Percentiles rank a stretch among this genome's conserved stretches.
phyloP scores from a whole-genome alignment of 1,284 basidiomycete species.

The Ustilago hordei region DNA sequence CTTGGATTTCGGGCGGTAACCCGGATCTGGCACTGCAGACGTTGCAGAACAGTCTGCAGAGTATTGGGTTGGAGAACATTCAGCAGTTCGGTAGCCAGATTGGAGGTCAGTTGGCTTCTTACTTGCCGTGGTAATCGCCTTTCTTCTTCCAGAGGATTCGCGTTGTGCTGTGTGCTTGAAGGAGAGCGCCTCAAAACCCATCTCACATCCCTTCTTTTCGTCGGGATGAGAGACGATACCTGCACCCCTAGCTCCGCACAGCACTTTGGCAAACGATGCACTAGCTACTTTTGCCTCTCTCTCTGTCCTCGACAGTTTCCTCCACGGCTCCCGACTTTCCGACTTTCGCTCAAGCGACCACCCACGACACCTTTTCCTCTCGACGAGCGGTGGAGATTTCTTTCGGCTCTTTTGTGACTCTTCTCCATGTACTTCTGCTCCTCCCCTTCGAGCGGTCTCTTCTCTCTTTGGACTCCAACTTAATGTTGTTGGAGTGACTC shows the following conservation, averaged over 20 bases:
- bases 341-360: slow-evolving; percentile 33
- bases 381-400: neutral
- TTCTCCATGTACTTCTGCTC: slow-evolving; percentile 9
- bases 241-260: slow-evolving; percentile 3
- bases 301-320: neutral
- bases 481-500: too few relatives aligned
- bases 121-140: slow-evolving; percentile 34
- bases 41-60: slow-evolving; percentile 59
- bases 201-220: slow-evolving; percentile 18
- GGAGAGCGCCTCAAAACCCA: slow-evolving; percentile 21
- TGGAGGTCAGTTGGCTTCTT: slow-evolving; percentile 40
- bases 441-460: neutral
- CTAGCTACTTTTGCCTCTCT: neutral
- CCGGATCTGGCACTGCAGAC: slow-evolving; percentile 54
- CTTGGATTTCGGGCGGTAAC: slow-evolving; percentile 64
- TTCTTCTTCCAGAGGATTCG: neutral
- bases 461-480: neutral
- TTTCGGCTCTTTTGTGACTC: neutral
- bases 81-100: slow-evolving; percentile 37
- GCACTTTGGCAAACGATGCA: neutral
- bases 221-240: slow-evolving; percentile 44
- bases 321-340: neutral
- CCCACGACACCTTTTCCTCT: neutral
- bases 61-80: slow-evolving; percentile 46
- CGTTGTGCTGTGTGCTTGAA: neutral